These are phyloP conservation scores for Hydnomerulius pinastri DNA, from an alignment of 768 basidiomycete genomes.

Conservation along the genomic window DNA sequence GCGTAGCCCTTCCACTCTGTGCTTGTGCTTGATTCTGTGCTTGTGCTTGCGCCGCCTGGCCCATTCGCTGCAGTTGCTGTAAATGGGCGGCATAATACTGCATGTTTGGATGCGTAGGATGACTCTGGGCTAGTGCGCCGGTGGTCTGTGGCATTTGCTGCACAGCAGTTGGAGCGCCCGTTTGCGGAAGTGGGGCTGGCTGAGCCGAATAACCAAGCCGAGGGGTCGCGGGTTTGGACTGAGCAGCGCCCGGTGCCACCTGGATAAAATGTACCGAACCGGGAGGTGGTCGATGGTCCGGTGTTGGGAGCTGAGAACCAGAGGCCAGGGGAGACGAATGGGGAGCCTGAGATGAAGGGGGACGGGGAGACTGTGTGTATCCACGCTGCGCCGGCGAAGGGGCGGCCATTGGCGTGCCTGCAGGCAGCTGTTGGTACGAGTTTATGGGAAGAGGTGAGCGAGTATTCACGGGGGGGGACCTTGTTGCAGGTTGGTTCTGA, in stretches of 20 bases:
- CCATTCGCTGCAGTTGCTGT: slow-evolving; percentile 19
- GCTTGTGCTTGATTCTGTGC: slow-evolving; percentile 18
- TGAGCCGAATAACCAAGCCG: slow-evolving; percentile 26
- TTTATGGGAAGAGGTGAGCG: slow-evolving; percentile 25
- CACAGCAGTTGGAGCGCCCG: slow-evolving; percentile 22
- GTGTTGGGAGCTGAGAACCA: slow-evolving; percentile 30
- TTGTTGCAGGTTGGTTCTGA: slow-evolving; percentile 27
- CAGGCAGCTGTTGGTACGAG: slow-evolving; percentile 24
- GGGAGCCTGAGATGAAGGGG: slow-evolving; percentile 32
- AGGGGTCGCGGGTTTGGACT: slow-evolving; percentile 33
- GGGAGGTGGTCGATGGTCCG: slow-evolving; percentile 25
- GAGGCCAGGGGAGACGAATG: slow-evolving; percentile 32
- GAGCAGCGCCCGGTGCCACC: slow-evolving; percentile 18
- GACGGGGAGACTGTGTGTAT: slow-evolving; percentile 37
- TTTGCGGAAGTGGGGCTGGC: slow-evolving; percentile 22
- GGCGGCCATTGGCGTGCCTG: slow-evolving; percentile 19
- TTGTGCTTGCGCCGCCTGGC: slow-evolving; percentile 27
- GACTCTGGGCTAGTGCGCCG: slow-evolving; percentile 18
- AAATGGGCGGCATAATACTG: slow-evolving; percentile 20
- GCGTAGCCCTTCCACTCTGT: slow-evolving; percentile 33
- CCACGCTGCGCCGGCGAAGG: slow-evolving; percentile 34
- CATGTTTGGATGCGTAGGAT: slow-evolving; percentile 16
- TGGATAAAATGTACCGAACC: slow-evolving; percentile 28
- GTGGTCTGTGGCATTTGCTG: slow-evolving; percentile 26
- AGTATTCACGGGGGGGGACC: slow-evolving; percentile 31